Base-by-base conservation (phyloP, 805 yeast species). In the Suhomyces canberraensis region DNA sequence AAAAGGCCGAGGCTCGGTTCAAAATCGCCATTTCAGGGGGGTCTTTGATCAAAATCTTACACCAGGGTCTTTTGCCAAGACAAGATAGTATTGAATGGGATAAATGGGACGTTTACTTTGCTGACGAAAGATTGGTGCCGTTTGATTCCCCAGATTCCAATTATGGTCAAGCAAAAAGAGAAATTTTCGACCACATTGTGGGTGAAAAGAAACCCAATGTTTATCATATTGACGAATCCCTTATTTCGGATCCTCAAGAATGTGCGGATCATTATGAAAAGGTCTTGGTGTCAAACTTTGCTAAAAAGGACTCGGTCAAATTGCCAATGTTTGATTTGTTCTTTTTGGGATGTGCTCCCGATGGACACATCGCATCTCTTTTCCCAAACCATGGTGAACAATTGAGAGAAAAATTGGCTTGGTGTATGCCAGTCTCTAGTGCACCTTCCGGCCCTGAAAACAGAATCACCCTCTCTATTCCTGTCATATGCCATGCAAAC, bases 281-380 rank as follows among this genome's bases (percentile, higher is more conserved):
- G 63, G 71, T 79, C 15, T 70, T 93, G 38, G 85, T 93, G 40
- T 79, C 77, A 54, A 93, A 91, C 36, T 93, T 93, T 67, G 98
- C 98, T 8, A 89, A 86, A 36, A 91, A 95, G 58, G 98, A 93
- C 61, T 83, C 95, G 13, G 98, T 93, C 39, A 89, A 90, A 64
- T 73, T 91, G 44, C 98, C 98, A 41, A 81, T 87, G 78, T 91
- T 93, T 65, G 98, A 93, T 61, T 66, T 93, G 36, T 76, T 93
- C 44, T 69, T 93, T 47, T 71, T 93, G 41, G 98, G 98, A 17
- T 91, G 98, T 71, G 98, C 98, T 1, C 98, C 98, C 3, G 98
- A 91, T 61, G 98, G 98, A 16, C 98, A 91, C 61, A 86, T 88
- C 54, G 96, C 96, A 35, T 88, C 95, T n/a, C 74, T 91, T 38